Evolutionary conservation across 306 rosid species (phyloP).

Genomic region (Parietaria judaica): DNA sequence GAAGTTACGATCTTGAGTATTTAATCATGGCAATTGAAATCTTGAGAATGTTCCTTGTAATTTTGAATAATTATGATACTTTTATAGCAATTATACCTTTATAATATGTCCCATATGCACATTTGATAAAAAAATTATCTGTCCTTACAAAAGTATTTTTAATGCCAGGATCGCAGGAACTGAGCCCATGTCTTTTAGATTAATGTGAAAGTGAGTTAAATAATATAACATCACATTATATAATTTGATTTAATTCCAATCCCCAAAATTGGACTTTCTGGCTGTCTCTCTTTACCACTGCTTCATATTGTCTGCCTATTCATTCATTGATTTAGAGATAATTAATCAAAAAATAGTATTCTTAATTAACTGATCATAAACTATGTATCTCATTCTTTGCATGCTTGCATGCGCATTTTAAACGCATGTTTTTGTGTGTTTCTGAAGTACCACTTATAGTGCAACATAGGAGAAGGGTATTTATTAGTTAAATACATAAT

Average conservation of each 20-base stretch:
- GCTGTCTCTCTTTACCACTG: slow-evolving; percentile 28
- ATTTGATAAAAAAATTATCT: no score
- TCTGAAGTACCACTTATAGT: slow-evolving; percentile 19
- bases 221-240: not conserved
- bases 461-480: no score
- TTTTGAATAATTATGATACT: no score
- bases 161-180: slow-evolving; percentile 60
- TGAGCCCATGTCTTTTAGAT: slow-evolving; percentile 45
- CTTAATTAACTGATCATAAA: slow-evolving; percentile 25
- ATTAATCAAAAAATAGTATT: slow-evolving; percentile 51
- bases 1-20: no score
- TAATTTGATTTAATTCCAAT: slow-evolving; percentile 26
- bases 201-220: not conserved
- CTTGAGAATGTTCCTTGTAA: no score
- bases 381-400: slow-evolving; percentile 23
- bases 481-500: not conserved
- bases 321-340: slow-evolving; percentile 37
- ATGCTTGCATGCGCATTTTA: slow-evolving; percentile 82
- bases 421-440: slow-evolving; percentile 65
- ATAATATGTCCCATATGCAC: not conserved
- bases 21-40: no score
- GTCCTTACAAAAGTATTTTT: slow-evolving; percentile 1
- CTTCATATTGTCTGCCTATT: slow-evolving; percentile 36
- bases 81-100: no score
- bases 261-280: slow-evolving; percentile 64